Base-by-base conservation (phyloP, 805 yeast species). In the Ogataea nitratoaversa region DNA sequence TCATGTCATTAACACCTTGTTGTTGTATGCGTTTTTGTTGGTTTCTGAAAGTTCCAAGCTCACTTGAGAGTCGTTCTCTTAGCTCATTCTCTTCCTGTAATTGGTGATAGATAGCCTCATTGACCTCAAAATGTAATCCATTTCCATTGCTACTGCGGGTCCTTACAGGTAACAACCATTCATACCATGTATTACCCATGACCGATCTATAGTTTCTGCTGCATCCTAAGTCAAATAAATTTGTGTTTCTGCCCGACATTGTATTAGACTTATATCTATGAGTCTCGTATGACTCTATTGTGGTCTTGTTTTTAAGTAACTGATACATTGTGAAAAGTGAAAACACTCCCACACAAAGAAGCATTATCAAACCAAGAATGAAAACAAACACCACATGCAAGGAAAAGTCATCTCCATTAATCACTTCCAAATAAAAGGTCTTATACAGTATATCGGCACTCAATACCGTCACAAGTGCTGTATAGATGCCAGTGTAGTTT, bases 161-260 rank as follows among this genome's bases (percentile, higher is more conserved):
- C 17, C 50, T 40, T 4, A 58, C 40, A 0, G 98, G 98, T 1
- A 89, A 56, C 7, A 82, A 35, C 96, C 96, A 89, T 44, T 80
- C 79, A 7, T 46, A 34, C 75, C 79, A 71, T 1, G 65, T 59
- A 2, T 59, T 44, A 0, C 99, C 99, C 95, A 91, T 83, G 2
- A 86, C 75, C 5, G 72, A 66, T 16, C 55, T 46, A 85, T 89
- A 81, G 58, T 93, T 93, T 6, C 60, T 53, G 34, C 53, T 47
- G 18, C 57, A 55, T 0, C 97, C 96, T 29, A 91, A 55, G 60
- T 90, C 87, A 61, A 80, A 93, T 4, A 87, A 67, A 59, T 91
- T 86, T 1, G 83, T 88, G 6, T 71, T 47, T 7, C 66, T 59
- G 36, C 64, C 56, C 11, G 78, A 61, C 34, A 54, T 54, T 67